Evolutionary conservation across 495 filamentous ascomycete species (phyloP).

Genomic region (Schizothecium vesticola): DNA sequence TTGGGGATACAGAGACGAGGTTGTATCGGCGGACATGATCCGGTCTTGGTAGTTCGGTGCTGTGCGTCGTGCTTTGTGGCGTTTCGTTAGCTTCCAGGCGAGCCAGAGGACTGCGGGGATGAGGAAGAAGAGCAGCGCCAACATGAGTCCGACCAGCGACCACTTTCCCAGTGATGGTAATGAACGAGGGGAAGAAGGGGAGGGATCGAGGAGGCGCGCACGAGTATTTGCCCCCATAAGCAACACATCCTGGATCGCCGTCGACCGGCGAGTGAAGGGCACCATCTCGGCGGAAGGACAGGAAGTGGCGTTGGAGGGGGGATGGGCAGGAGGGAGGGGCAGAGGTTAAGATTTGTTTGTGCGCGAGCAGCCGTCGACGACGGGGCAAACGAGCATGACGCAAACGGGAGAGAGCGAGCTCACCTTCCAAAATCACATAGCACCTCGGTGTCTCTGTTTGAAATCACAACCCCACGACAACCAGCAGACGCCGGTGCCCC

Average conservation of each 20-base stretch:
- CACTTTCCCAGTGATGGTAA: background rate
- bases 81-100: constrained; percentile 17
- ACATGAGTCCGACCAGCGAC: background rate
- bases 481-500: background rate
- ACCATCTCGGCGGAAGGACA: background rate
- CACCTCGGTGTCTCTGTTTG: constrained; percentile 6
- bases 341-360: background rate
- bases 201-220: background rate
- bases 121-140: background rate
- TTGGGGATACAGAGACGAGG: constrained; percentile 73
- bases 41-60: constrained; percentile 18
- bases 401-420: background rate
- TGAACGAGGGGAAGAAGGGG: background rate
- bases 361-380: background rate
- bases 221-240: background rate
- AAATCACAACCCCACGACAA: constrained; percentile 7
- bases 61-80: constrained; percentile 11
- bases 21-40: constrained; percentile 63
- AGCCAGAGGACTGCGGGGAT: background rate
- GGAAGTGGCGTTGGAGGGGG: background rate
- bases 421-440: constrained; percentile 20
- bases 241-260: no score
- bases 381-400: constrained; percentile 1
- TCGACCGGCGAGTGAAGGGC: background rate
- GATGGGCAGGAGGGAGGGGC: background rate